Evolutionary conservation across 495 filamentous ascomycete genomes (phyloP).

Genomic region (Neurospora intermedia): DNA sequence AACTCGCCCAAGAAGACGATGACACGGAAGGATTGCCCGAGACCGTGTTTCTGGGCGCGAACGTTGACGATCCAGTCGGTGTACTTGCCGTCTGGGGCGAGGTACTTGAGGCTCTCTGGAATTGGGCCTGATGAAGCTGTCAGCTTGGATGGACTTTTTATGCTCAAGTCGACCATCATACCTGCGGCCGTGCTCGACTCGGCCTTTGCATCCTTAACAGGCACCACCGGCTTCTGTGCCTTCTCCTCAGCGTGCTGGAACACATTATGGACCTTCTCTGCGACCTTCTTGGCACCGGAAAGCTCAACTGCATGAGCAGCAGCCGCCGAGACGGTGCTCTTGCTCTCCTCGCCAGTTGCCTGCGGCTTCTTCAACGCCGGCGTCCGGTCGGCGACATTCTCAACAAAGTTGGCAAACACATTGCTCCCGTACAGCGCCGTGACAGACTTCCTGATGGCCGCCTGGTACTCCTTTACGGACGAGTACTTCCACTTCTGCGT

Average conservation of each 20-base stretch:
- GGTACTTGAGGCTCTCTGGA: constrained; percentile 13
- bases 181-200: background rate
- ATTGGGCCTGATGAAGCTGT: constrained; percentile 5
- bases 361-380: background rate
- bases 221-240: background rate
- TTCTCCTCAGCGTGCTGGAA: background rate
- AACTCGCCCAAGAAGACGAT: constrained; percentile 33
- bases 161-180: background rate
- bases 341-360: background rate
- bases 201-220: background rate
- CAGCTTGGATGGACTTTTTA: background rate
- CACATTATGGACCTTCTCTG: background rate
- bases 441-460: constrained; percentile 8
- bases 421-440: constrained; percentile 17
- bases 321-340: background rate
- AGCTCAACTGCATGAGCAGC: background rate
- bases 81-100: constrained; percentile 26
- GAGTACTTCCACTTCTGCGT: constrained; percentile 24
- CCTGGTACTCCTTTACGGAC: constrained; percentile 6
- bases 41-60: constrained; percentile 29
- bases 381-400: constrained; percentile 7
- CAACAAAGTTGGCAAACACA: constrained; percentile 13
- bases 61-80: constrained; percentile 35
- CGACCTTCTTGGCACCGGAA: background rate
- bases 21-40: constrained; percentile 28